Percentiles rank a stretch among this genome's conserved stretches.
These are phyloP conservation scores for Batkoa obscura DNA, from an alignment of 371 early-diverging fungal species.

Conservation along the genomic window DNA sequence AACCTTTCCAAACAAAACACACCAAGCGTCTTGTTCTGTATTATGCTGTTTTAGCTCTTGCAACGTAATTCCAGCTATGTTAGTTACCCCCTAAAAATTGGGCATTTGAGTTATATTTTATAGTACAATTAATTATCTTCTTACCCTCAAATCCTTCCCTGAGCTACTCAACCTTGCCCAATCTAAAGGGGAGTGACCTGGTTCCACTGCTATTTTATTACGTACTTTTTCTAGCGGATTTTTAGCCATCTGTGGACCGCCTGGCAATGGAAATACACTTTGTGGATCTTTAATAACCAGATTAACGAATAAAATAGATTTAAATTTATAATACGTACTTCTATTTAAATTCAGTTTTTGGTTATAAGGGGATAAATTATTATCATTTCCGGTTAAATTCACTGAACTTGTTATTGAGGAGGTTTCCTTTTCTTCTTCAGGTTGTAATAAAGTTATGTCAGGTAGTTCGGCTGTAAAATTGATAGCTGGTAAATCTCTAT, in stretches of 20 bases:
- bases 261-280: conserved; percentile 2
- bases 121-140: neutral
- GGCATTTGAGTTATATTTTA: neutral
- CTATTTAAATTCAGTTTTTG: too few relatives aligned
- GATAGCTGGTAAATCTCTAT: too few relatives aligned
- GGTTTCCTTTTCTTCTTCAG: too few relatives aligned
- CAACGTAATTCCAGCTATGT: conserved; percentile 37
- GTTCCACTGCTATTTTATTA: conserved; percentile 61
- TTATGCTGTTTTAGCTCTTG: conserved; percentile 66
- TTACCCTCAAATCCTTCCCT: conserved; percentile 54
- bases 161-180: conserved; percentile 70
- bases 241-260: conserved; percentile 6
- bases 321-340: too few relatives aligned
- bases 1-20: conserved; percentile 75
- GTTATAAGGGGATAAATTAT: too few relatives aligned
- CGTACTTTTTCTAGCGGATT: conserved; percentile 23
- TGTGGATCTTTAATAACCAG: too few relatives aligned
- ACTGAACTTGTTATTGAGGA: too few relatives aligned
- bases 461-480: too few relatives aligned
- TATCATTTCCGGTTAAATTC: too few relatives aligned
- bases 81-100: conserved; percentile 24
- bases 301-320: too few relatives aligned
- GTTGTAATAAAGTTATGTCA: too few relatives aligned
- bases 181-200: conserved; percentile 81
- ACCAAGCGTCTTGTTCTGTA: conserved; percentile 75